These are phyloP conservation scores for Lasiosphaeria miniovina DNA, from an alignment of 495 filamentous ascomycete genomes.

Conservation along the genomic window DNA sequence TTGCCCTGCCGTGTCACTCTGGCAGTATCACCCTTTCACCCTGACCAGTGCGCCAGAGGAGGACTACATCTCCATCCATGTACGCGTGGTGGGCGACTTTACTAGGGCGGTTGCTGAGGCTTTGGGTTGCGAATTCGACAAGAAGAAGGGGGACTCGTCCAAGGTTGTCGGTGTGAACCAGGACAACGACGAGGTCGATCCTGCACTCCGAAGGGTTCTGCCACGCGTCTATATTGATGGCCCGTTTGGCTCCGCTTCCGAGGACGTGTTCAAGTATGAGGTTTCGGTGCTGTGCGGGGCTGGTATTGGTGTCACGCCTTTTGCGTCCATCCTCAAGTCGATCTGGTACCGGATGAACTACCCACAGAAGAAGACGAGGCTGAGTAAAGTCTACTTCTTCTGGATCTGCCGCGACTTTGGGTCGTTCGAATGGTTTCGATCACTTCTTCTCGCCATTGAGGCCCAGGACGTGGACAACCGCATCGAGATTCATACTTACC, in stretches of 20 bases:
- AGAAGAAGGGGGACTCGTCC: conserved; percentile 49
- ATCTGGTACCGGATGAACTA: conserved; percentile 88
- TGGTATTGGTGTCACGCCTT: conserved; percentile 72
- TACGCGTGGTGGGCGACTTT: conserved; percentile 69
- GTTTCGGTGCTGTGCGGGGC: conserved; percentile 65
- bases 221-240: conserved; percentile 76
- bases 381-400: conserved; percentile 82
- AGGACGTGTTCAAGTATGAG: conserved; percentile 77
- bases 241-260: conserved; percentile 73
- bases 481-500: conserved; percentile 75
- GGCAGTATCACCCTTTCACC: conserved; percentile 79
- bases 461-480: conserved; percentile 75
- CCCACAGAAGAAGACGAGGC: conserved; percentile 66
- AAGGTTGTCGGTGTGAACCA: conserved; percentile 65
- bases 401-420: conserved; percentile 80
- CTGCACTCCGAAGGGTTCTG: conserved; percentile 64
- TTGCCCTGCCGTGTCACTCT: conserved; percentile 75
- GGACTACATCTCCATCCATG: conserved; percentile 77
- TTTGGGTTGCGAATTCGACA: conserved; percentile 67
- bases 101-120: conserved; percentile 60
- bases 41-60: conserved; percentile 77
- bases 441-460: conserved; percentile 74
- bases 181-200: conserved; percentile 57
- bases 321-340: conserved; percentile 76
- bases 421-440: conserved; percentile 80